phyloP scores from a whole-genome alignment of 331 rosid species.

The Acacia concinna region DNA sequence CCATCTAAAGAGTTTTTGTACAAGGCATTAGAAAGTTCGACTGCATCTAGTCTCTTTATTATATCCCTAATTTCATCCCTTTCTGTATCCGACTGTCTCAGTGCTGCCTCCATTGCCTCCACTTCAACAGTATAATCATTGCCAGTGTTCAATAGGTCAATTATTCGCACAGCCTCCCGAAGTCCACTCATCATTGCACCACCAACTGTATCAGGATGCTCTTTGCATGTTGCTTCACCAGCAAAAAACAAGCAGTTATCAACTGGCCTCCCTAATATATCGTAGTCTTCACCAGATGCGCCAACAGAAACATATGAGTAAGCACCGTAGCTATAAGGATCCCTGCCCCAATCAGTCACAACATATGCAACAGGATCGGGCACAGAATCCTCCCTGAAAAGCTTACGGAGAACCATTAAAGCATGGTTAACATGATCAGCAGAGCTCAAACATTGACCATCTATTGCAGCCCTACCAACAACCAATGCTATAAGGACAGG shows the following conservation, averaged over 20 bases:
- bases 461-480: conserved; percentile 98
- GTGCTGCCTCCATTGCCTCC: conserved; percentile 86
- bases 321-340: conserved; percentile 95
- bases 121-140: conserved; percentile 88
- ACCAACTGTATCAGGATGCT: conserved; percentile 99
- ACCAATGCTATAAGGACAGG: conserved; percentile 96
- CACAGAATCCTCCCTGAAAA: conserved; percentile 86
- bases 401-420: conserved; percentile 82
- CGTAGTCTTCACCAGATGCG: conserved; percentile 98
- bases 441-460: conserved; percentile 69
- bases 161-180: conserved; percentile 94
- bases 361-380: conserved; percentile 90
- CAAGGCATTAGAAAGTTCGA: conserved; percentile 67
- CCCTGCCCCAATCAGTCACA: conserved; percentile 99
- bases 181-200: conserved; percentile 99
- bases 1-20: conserved; percentile 73
- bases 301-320: conserved; percentile 96
- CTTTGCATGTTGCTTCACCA: conserved; percentile 99
- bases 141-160: conserved; percentile 75
- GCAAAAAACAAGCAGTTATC: conserved; percentile 95
- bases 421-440: conserved; percentile 87
- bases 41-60: conserved; percentile 78
- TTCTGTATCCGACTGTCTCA: conserved; percentile 77
- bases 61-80: conserved; percentile 98
- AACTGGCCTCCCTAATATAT: conserved; percentile 85